phyloP scores from a whole-genome alignment of 192 early-diverging fungal species.

The Lunasporangiospora selenospora region DNA sequence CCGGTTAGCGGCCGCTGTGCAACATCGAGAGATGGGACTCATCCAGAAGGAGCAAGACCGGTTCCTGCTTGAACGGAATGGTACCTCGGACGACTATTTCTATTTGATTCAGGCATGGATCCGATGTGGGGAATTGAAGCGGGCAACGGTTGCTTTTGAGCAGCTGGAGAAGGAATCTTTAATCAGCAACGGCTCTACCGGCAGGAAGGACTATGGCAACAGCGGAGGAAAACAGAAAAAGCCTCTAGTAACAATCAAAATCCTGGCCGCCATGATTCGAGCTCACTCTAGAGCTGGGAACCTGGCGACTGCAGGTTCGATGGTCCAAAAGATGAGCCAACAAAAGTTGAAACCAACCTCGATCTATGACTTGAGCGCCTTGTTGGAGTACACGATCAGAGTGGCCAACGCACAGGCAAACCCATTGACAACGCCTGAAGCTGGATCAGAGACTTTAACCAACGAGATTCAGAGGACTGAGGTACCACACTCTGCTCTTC shows the following conservation, averaged over 20 bases:
- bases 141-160: constrained; percentile 42
- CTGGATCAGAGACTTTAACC: background rate
- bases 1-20: constrained; percentile 15
- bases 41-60: constrained; percentile 41
- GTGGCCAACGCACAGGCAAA: constrained; percentile 1
- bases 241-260: constrained; percentile 8
- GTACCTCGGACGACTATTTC: constrained; percentile 30
- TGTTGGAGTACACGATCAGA: constrained; percentile 43
- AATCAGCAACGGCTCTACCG: too few relatives aligned
- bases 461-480: too few relatives aligned
- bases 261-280: constrained; percentile 32
- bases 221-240: too few relatives aligned
- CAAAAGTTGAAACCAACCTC: constrained; percentile 16
- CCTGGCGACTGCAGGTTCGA: constrained; percentile 27
- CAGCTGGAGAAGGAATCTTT: too few relatives aligned
- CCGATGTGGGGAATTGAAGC: constrained; percentile 38
- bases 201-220: too few relatives aligned
- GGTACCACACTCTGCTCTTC: too few relatives aligned
- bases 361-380: constrained; percentile 34
- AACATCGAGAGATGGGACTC: constrained; percentile 35
- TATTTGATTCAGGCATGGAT: constrained; percentile 44
- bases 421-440: background rate
- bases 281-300: constrained; percentile 29
- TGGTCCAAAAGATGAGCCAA: constrained; percentile 39
- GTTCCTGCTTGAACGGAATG: constrained; percentile 24